Conservation (phyloP, 2,329 filamentous ascomycete genomes). For the Bimuria novae-zelandiae region DNA sequence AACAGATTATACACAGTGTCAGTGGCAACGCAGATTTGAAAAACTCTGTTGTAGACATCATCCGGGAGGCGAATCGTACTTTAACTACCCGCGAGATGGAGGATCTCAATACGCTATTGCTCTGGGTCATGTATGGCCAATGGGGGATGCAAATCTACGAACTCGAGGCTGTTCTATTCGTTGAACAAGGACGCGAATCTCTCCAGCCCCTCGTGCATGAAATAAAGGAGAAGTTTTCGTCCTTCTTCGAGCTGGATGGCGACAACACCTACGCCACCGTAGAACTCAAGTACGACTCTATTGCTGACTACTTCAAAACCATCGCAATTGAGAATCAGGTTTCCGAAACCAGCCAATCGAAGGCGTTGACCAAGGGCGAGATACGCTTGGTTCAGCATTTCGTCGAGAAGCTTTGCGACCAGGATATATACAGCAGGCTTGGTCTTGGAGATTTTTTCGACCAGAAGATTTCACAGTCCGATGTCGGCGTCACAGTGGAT, state of each 20-base stretch:
- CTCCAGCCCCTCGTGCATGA: neutral
- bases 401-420: neutral
- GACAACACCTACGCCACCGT: neutral
- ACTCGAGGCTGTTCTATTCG: neutral
- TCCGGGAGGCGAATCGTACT: neutral
- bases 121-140: neutral
- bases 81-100: neutral
- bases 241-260: neutral
- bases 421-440: neutral
- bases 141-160: neutral
- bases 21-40: neutral
- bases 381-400: slow-evolving; percentile 1
- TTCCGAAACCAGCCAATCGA: neutral
- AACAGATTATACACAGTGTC: neutral
- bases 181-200: neutral
- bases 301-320: neutral
- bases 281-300: neutral
- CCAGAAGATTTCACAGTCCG: neutral
- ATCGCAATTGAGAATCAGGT: neutral
- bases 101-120: neutral
- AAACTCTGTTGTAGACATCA: neutral
- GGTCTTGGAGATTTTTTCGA: neutral
- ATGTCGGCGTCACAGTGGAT: neutral
- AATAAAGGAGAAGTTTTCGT: neutral
- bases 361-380: neutral